Conservation (phyloP, 306 rosid genomes). For the Comarum palustre region DNA sequence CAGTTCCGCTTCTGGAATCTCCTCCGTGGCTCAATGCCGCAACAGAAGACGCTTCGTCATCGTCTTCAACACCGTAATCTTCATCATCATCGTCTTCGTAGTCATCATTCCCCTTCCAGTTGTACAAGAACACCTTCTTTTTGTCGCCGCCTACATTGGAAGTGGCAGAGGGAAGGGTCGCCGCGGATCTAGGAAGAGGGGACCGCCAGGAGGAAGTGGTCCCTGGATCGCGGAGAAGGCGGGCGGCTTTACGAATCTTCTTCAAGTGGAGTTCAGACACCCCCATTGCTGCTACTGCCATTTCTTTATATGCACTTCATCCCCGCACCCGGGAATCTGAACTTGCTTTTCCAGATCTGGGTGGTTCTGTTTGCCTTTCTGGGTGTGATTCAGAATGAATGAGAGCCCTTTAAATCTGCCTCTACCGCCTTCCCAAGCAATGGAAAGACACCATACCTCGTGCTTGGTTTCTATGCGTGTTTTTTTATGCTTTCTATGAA, state of each 20-base stretch:
- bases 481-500: too few species aligned
- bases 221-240: slow-evolving; percentile 89
- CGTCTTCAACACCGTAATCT: slow-evolving; percentile 33
- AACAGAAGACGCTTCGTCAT: slow-evolving; percentile 44
- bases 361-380: background rate
- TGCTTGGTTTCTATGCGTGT: background rate
- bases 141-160: slow-evolving; percentile 11
- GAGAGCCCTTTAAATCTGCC: background rate
- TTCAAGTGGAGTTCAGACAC: slow-evolving; percentile 72
- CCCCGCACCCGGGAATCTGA: background rate
- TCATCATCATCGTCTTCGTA: slow-evolving; percentile 29
- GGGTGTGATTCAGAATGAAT: background rate
- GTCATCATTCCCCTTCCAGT: slow-evolving; percentile 62
- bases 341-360: slow-evolving; percentile 9
- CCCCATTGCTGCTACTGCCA: slow-evolving; percentile 54
- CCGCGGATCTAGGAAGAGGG: slow-evolving; percentile 70
- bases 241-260: slow-evolving; percentile 90
- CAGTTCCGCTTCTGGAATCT: slow-evolving; percentile 57
- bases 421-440: too few species aligned
- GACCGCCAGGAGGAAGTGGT: slow-evolving; percentile 90
- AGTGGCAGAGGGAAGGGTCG: slow-evolving; percentile 32
- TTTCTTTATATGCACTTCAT: background rate
- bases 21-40: slow-evolving; percentile 50
- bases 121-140: slow-evolving; percentile 64
- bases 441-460: too few species aligned